Percentiles rank a stretch among this genome's conserved stretches.
phyloP scores from a whole-genome alignment of 2,329 filamentous ascomycete species.

The Aspergillus sp. region DNA sequence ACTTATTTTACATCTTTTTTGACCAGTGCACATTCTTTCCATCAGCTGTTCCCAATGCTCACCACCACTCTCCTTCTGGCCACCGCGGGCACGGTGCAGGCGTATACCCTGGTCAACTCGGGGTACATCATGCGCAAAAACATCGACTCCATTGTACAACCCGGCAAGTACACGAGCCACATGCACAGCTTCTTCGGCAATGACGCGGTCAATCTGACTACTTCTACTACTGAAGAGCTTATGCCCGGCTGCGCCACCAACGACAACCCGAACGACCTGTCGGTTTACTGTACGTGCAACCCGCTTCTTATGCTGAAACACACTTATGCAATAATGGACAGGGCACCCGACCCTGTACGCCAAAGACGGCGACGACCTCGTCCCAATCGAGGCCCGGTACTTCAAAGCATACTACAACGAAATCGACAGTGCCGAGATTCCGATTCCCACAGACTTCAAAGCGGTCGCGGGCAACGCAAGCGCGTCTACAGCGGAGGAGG shows the following conservation, averaged over 20 bases:
- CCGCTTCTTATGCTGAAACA: not conserved
- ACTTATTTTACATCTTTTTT: too few species aligned
- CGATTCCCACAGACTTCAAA: slow-evolving; percentile 16
- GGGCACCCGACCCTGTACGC: slow-evolving; percentile 19
- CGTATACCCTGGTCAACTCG: too few species aligned
- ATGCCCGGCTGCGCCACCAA: slow-evolving; percentile 14
- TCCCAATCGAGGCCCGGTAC: slow-evolving; percentile 8
- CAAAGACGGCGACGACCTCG: not conserved
- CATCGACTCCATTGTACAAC: slow-evolving; percentile 18
- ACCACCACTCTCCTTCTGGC: too few species aligned
- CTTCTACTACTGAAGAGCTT: slow-evolving; percentile 17
- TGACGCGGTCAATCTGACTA: slow-evolving; percentile 17
- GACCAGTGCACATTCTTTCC: too few species aligned
- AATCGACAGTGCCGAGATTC: slow-evolving; percentile 15
- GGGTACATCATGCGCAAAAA: slow-evolving; percentile 19
- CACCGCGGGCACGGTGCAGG: too few species aligned
- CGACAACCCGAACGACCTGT: slow-evolving; percentile 19
- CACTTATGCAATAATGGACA: not conserved
- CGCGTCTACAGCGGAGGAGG: not conserved
- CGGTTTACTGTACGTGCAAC: slow-evolving; percentile 17
- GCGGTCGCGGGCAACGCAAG: slow-evolving; percentile 10
- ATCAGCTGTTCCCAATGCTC: too few species aligned
- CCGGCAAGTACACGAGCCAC: slow-evolving; percentile 17
- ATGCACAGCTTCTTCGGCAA: slow-evolving; percentile 24
- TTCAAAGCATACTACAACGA: slow-evolving; percentile 21